Evolutionary conservation across 2,329 filamentous ascomycete genomes (phyloP).

Genomic region (Cladophialophora bantiana): DNA sequence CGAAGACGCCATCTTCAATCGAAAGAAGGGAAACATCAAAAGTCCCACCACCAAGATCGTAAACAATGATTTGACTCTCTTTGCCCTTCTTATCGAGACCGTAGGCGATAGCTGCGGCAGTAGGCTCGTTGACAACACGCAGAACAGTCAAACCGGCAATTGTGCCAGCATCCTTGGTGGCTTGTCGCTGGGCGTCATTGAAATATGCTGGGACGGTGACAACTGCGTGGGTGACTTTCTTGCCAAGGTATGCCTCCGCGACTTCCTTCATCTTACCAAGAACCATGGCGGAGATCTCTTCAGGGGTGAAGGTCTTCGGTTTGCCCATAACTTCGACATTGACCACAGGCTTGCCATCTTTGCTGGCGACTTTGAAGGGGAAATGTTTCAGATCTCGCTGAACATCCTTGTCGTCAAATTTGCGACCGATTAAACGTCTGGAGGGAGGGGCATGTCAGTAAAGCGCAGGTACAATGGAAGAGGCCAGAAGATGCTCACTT

Average conservation of each 20-base stretch:
- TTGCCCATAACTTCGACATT: constrained; percentile 67
- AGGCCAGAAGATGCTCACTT: constrained; percentile 68
- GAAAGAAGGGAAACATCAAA: constrained; percentile 94
- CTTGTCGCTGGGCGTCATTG: constrained; percentile 97
- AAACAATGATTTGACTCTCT: constrained; percentile 89
- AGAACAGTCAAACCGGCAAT: constrained; percentile 95
- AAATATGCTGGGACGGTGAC: constrained; percentile 97
- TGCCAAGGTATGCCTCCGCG: constrained; percentile 67
- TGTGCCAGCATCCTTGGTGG: constrained; percentile 91
- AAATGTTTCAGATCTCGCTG: constrained; percentile 97
- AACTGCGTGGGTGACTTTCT: constrained; percentile 69
- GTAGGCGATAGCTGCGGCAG: constrained; percentile 93
- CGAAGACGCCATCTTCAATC: constrained; percentile 90
- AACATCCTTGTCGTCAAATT: constrained; percentile 82
- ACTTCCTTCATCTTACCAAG: constrained; percentile 72
- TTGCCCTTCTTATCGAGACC: constrained; percentile 85
- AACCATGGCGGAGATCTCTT: constrained; percentile 73
- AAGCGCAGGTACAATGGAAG: not conserved
- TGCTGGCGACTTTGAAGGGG: constrained; percentile 91
- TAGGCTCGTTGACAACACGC: constrained; percentile 96
- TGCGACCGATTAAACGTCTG: constrained; percentile 84
- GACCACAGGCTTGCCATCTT: constrained; percentile 88
- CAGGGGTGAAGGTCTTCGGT: constrained; percentile 69
- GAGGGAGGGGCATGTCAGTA: constrained; percentile 22
- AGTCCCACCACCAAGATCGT: constrained; percentile 92